Evolutionary conservation across 2,329 filamentous ascomycete species (phyloP).

Genomic region (Sclerotiophoma versabilis): DNA sequence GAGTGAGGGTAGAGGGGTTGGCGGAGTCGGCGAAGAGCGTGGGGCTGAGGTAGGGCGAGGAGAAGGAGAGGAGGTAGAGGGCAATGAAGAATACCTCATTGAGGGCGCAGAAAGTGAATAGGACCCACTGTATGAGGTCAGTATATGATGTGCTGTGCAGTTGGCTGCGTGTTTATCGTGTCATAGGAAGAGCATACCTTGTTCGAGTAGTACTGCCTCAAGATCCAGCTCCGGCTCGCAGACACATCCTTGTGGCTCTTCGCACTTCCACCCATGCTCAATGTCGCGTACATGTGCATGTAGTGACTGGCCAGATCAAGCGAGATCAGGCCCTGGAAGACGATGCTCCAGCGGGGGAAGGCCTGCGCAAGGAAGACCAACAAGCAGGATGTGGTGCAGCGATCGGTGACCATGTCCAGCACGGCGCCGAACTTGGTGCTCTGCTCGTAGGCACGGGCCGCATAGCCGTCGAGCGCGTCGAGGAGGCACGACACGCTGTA

Average conservation of each 20-base stretch:
- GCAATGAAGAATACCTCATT: conserved; percentile 99
- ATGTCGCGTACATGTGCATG: conserved; percentile 97
- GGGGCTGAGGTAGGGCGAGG: conserved; percentile 85
- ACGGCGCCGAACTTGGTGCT: conserved; percentile 96
- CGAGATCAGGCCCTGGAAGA: conserved; percentile 93
- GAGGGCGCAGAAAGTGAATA: conserved; percentile 87
- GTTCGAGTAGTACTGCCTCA: conserved; percentile 97
- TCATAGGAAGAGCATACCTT: conserved; percentile 67
- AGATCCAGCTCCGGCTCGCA: conserved; percentile 82
- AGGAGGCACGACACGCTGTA: conserved; percentile 95
- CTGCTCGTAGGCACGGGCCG: conserved; percentile 86
- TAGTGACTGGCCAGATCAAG: conserved; percentile 96
- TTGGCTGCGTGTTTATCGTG: not conserved
- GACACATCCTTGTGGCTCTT: conserved; percentile 94
- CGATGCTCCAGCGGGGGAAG: conserved; percentile 89
- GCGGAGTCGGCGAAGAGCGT: conserved; percentile 73
- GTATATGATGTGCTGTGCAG: not conserved
- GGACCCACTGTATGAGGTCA: conserved; percentile 69
- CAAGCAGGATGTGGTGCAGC: conserved; percentile 93
- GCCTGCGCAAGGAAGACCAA: conserved; percentile 94
- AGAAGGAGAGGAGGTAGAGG: conserved; percentile 96
- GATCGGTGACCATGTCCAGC: conserved; percentile 98
- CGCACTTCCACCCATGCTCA: conserved; percentile 82
- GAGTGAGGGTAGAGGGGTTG: conserved; percentile 60
- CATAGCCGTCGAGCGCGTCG: conserved; percentile 92